Percentiles rank a stretch among this genome's conserved stretches.
These are phyloP conservation scores for Gyromitra esculenta DNA, from an alignment of 2,329 filamentous ascomycete species.

Conservation along the genomic window DNA sequence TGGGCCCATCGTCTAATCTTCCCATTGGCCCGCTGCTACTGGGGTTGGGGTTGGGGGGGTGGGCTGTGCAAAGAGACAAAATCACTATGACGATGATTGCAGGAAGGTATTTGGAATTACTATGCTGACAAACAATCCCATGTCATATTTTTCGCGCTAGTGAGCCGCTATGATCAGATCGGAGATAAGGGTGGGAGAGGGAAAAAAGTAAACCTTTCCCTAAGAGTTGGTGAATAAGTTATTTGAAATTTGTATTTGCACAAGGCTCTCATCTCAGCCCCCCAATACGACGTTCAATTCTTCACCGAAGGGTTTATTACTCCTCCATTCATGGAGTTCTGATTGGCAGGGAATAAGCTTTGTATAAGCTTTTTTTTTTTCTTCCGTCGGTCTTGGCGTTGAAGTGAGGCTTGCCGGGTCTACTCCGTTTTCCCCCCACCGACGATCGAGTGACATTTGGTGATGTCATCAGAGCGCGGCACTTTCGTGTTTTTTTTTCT, in stretches of 20 bases:
- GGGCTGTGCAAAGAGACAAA: background rate
- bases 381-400: background rate
- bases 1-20: background rate
- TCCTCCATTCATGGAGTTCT: no score
- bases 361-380: background rate
- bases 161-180: background rate
- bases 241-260: conserved; percentile 1
- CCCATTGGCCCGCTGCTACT: background rate
- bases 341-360: background rate
- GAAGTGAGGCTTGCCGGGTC: background rate
- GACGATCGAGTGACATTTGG: conserved; percentile 1
- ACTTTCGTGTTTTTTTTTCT: background rate
- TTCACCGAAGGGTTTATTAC: background rate
- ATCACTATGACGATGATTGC: conserved; percentile 10
- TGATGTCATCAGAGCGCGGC: background rate
- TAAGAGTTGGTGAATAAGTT: background rate
- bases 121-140: conserved; percentile 1
- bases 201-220: background rate
- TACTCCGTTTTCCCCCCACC: background rate
- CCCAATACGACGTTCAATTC: background rate
- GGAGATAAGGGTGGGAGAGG: background rate
- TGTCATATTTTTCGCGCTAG: conserved; percentile 1
- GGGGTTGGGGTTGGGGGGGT: background rate
- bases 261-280: background rate
- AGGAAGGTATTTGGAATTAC: conserved; percentile 26